Evolutionary conservation across 1,284 basidiomycete species (phyloP), one percentile per base, ranked within the genome.

Genomic region (Marasmius tenuissimus): DNA sequence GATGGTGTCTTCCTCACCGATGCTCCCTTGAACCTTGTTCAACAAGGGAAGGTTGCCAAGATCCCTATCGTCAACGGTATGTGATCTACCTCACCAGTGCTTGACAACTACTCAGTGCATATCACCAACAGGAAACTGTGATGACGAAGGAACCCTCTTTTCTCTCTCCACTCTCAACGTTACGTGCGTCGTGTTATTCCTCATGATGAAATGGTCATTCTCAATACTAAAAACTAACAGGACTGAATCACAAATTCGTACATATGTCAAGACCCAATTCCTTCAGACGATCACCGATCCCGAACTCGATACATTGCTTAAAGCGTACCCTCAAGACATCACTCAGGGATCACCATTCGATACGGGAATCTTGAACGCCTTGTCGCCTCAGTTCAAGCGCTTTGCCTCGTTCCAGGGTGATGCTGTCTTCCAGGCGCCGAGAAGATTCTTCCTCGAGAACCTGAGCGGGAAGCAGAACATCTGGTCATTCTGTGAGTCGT

Each of bases 111-210:
- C n/a, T n/a, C n/a, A n/a, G n/a, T n/a, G n/a, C 16, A 39, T 47
- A 16, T 57, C 20, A 34, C 37, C 38, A 48, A 35, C 49, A 73
- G 78, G 78, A 33, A 76, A 81, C 60, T 79, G 77, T 59, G 82
- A 84, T 57, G 84, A 85, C 59, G 83, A 85, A 69, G 84, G 83
- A n/a, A 84, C 84, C 0, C 38, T 81, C 0, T 84, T 85, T 65
- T 74, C 81, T 0, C 64, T 85, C 7, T 71, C 80, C 0, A 76
- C 66, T 11, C 57, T 76, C 40, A 81, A 82, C 57, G 64, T 83
- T 65, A 81, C 79, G 76, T 78, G 66, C 59, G 73, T 66, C 22
- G 37, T 42, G 9, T 35, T 35, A 22, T 12, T 9, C 22, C 33
- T 11, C 18, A 10, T 22, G 20, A 22, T n/a, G 14, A 38, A 47